Base-by-base conservation (phyloP, 805 yeast genomes). In the Saccharomycopsis selenospora region DNA sequence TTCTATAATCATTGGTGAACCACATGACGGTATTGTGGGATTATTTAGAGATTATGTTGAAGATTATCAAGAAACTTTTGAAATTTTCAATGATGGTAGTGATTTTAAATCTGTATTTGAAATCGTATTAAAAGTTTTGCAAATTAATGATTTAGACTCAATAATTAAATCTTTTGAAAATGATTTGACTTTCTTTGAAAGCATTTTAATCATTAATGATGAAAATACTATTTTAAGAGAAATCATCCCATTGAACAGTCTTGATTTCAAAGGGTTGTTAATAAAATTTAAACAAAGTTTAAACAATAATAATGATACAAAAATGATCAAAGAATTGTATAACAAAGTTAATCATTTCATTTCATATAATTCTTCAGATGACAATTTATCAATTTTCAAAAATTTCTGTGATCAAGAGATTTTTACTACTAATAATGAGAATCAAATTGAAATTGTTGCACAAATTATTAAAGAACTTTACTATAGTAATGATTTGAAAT, bases 1-100 rank as follows among this genome's bases (percentile, higher is more conserved):
- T 44, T 60, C 78, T 54, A 60, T 67, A 2, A 61, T 80, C 3
- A 59, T 75, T 18, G 95, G 95, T 7, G 95, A 86, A 59, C 72
- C 81, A 6, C 11, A 10, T 7, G 40, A 8, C 25, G 55, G 51
- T 22, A 14, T 51, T 20, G 23, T 28, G 14, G 14, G 43, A 3
- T 33, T 51, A 11, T 28, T 45, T 26, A 36, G 40, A 4, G 52
- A 51, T n/a, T 51, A 40, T 26, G 22, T 33, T n/a, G n/a, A n/a
- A n/a, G n/a, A n/a, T n/a, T n/a, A n/a, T n/a, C n/a, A n/a, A n/a
- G n/a, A n/a, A n/a, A n/a, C n/a, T n/a, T n/a, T n/a, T n/a, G n/a
- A n/a, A n/a, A n/a, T n/a, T n/a, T n/a, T n/a, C n/a, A n/a, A n/a
- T n/a, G n/a, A n/a, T n/a, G n/a, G n/a, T n/a, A n/a, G n/a, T n/a